phyloP scores from a whole-genome alignment of 371 early-diverging fungal species.

The Mortierella sp. region DNA sequence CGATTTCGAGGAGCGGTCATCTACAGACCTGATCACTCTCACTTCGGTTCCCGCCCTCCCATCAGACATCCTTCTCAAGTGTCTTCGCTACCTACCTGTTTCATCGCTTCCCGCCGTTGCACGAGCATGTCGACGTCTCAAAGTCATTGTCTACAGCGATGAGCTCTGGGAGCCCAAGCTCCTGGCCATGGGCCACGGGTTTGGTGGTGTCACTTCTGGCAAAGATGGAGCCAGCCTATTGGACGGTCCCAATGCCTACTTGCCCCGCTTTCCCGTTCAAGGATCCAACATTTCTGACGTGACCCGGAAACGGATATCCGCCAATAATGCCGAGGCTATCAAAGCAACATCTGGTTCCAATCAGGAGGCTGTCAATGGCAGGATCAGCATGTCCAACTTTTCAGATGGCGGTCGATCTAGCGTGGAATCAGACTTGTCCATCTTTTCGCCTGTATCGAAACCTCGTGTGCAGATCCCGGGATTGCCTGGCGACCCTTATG shows the following conservation, averaged over 20 bases:
- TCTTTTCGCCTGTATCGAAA: constrained; percentile 2
- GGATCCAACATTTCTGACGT: constrained; percentile 33
- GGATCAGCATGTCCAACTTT: constrained; percentile 29
- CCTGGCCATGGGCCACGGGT: constrained; percentile 45
- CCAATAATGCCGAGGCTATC: constrained; percentile 33
- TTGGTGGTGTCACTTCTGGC: constrained; percentile 7
- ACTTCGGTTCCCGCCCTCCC: constrained; percentile 54
- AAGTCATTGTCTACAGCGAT: constrained; percentile 72
- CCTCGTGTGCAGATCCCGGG: constrained; percentile 67
- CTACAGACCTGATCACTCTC: constrained; percentile 43
- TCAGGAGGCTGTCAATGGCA: not conserved
- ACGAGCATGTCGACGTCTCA: constrained; percentile 67
- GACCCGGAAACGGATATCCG: constrained; percentile 37
- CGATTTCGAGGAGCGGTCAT: constrained; percentile 33
- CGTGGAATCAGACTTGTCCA: constrained; percentile 55
- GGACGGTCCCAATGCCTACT: constrained; percentile 31
- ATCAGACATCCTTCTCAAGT: constrained; percentile 61
- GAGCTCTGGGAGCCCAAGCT: constrained; percentile 72
- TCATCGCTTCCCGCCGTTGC: constrained; percentile 61
- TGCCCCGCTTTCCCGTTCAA: constrained; percentile 43
- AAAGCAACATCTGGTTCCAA: constrained; percentile 4
- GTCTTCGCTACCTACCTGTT: constrained; percentile 63
- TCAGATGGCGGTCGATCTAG: constrained; percentile 50
- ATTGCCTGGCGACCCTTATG: constrained; percentile 64
- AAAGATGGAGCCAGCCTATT: constrained; percentile 8